Evolutionary conservation across 2,329 filamentous ascomycete species (phyloP).

Genomic region (Colletotrichum sp.): DNA sequence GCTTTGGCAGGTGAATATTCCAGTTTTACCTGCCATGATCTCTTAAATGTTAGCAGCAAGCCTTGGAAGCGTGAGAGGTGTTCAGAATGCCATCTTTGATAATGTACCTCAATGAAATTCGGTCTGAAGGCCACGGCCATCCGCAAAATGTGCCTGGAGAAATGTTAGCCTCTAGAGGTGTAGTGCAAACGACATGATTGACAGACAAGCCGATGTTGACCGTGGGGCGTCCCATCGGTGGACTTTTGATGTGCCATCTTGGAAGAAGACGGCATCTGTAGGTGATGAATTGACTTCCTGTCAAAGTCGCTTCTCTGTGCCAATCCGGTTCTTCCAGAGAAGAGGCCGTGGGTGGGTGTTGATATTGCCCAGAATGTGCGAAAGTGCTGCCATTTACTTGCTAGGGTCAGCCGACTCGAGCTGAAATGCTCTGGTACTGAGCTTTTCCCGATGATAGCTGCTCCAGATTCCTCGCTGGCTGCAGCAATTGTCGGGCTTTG

Average conservation of each 20-base stretch:
- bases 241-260: not conserved
- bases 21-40: not conserved
- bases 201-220: not conserved
- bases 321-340: not conserved
- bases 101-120: not conserved
- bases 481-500: not conserved
- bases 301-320: not conserved
- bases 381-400: not conserved
- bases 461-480: not conserved
- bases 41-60: not conserved
- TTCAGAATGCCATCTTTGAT: not conserved
- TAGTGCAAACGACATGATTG: not conserved
- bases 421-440: not conserved
- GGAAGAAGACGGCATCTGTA: not conserved
- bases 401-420: fast-evolving
- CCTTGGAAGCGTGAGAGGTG: not conserved
- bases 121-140: not conserved
- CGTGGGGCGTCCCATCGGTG: not conserved
- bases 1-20: not conserved
- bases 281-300: not conserved
- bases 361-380: not conserved
- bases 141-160: not conserved
- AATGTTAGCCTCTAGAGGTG: not conserved
- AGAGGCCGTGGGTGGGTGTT: not conserved
- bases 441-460: not conserved